Conservation (phyloP, 345 rosid genomes). For the Acer campestre region DNA sequence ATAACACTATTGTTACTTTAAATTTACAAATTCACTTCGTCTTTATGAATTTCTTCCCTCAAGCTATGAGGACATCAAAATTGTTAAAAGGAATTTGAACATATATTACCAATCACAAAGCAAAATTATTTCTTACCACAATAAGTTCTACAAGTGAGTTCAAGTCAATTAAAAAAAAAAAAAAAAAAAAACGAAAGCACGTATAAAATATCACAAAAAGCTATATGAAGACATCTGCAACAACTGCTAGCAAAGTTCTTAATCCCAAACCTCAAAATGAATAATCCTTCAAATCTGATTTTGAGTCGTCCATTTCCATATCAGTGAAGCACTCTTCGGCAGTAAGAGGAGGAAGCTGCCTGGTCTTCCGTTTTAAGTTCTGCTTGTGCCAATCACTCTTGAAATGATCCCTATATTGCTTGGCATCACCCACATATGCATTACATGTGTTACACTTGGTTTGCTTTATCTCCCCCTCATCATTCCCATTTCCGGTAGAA, state of each 20-base stretch:
- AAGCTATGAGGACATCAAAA: neutral
- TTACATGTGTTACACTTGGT: slow-evolving; percentile 87
- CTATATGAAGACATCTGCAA: neutral
- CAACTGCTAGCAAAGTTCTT: neutral
- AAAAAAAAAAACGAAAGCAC: neutral
- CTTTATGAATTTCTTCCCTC: neutral
- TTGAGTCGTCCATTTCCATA: slow-evolving; percentile 65
- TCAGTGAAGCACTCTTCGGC: slow-evolving; percentile 82
- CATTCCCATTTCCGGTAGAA: slow-evolving; percentile 34
- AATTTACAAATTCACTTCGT: neutral
- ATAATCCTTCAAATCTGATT: slow-evolving; percentile 83
- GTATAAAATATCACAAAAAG: neutral
- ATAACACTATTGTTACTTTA: neutral
- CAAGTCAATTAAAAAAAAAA: neutral
- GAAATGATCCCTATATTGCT: slow-evolving; percentile 84
- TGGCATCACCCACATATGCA: slow-evolving; percentile 72
- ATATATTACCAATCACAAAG: neutral
- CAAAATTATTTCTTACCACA: neutral
- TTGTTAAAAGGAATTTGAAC: neutral
- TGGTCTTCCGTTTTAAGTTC: slow-evolving; percentile 86
- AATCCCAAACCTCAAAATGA: slow-evolving; percentile 54
- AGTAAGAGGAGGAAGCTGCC: slow-evolving; percentile 75
- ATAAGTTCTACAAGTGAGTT: neutral
- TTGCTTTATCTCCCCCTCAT: slow-evolving; percentile 58
- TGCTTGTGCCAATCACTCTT: slow-evolving; percentile 99